Evolutionary conservation across 345 rosid species (phyloP), one percentile per base, ranked within the genome.

Genomic region (Dimocarpus longan): DNA sequence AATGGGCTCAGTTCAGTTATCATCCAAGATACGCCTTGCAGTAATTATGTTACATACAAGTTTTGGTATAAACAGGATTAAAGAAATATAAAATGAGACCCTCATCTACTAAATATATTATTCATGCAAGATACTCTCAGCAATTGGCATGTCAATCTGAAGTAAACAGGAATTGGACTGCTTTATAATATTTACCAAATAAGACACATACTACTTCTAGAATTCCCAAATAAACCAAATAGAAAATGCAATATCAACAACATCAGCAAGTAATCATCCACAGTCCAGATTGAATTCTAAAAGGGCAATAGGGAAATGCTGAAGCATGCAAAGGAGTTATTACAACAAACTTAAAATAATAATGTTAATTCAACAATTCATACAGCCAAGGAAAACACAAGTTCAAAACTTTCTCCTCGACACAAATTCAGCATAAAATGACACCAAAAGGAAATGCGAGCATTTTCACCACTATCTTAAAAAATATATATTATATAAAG

Each of bases 271-370:
- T 15, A 54, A 8, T 54, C 59, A 16, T 54, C 59, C 59, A 32
- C 1, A 16, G 59, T 54, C 59, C 59, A 54, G 59, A 54, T 3
- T 54, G n/a, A 16, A 54, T 54, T 54, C 59, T 54, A 16, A 54
- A 54, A 54, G 59, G 21, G 59, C n/a, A 4, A 54, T 54, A 50
- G 57, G 57, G 57, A 54, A 54, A 54, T 15, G 59, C 59, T 54
- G 59, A 54, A 54, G 59, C 59, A 54, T 54, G 64, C 63, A 71
- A 50, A 70, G 18, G 71, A 43, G 54, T 16, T 48, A n/a, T 46
- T 46, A 12, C 16, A 46, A 32, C 37, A 43, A 5, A 44, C 22
- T 69, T 21, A n/a, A 12, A 43, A 68, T 39, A 68, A 43, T 43
- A 12, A 24, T 68, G 28, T n/a, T 21, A 43, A n/a, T 10, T 68